Evolutionary conservation across 768 basidiomycete genomes (phyloP), one percentile per base, ranked within the genome.

Genomic region (Nevesoporus exiguus): DNA sequence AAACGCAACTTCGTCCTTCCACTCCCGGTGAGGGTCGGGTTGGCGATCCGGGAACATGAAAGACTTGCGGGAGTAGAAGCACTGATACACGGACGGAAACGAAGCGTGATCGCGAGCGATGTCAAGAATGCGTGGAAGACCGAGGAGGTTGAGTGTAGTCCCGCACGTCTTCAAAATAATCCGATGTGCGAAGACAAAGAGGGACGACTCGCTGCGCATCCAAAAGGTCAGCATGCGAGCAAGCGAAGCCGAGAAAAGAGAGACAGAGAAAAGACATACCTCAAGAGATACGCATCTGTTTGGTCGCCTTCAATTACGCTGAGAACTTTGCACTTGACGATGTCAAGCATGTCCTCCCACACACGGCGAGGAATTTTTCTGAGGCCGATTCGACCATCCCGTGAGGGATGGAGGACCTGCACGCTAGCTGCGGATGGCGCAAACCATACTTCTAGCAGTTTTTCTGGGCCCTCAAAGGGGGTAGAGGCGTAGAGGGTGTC

Each of bases 21-120:
- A 99, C 64, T 93, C 90, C 52, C 84, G 79, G 73, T 99, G 97
- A 15, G 94, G 95, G 4, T 93, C 95, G 21, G 76, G 75, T 68
- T 99, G 97, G 22, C 90, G 84, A 70, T 99, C 97, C 8, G 97
- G 97, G 72, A 98, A 99, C 90, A 98, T 98, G 82, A 98, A 99
- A 7, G 90, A 88, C 74, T 98, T 99, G 62, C 96, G 86, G 39
- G 94, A 97, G 76, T 98, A 99, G 78, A 98, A 99, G 72, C 90
- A 93, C 57, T 93, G 84, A 71, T 93, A 83, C 30, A 98, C 91
- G 31, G 80, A 77, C 24, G 76, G 76, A 56, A 93, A 73, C 47
- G 80, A 77, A 11, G 86, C 88, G 36, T 87, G 74, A 7, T 77
- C 74, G 33, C 82, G 77, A 2, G 97, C 97, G 66, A 98, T 96